phyloP scores from a whole-genome alignment of 306 rosid species.

The Oemleria cerasiformis region DNA sequence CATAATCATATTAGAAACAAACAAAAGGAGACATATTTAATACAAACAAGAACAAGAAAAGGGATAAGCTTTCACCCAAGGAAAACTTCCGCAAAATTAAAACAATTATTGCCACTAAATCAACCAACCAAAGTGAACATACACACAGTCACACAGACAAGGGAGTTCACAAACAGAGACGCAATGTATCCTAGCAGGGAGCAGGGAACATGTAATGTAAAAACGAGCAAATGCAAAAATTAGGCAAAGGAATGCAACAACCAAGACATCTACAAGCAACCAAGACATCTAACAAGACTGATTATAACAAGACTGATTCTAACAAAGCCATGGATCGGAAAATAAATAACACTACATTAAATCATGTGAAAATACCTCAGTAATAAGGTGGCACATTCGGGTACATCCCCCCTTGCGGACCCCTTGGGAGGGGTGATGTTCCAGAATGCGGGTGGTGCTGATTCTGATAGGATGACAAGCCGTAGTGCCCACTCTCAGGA shows the following conservation, averaged over 20 bases:
- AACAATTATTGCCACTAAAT: background rate
- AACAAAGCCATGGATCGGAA: background rate
- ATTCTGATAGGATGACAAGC: conserved; percentile 57
- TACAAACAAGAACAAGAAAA: background rate
- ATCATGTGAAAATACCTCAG: conserved; percentile 57
- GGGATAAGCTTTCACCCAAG: background rate
- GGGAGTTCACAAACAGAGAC: background rate
- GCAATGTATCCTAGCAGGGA: background rate
- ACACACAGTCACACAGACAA: background rate
- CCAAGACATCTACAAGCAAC: background rate
- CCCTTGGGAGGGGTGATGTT: conserved; percentile 74
- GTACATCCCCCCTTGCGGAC: conserved; percentile 83
- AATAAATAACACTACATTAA: background rate
- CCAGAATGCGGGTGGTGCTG: conserved; percentile 79
- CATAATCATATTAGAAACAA: no score
- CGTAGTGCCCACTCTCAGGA: conserved; percentile 68
- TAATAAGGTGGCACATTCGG: conserved; percentile 79
- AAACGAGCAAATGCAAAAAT: background rate
- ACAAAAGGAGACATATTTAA: background rate
- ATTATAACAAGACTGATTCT: background rate
- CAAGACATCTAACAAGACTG: background rate
- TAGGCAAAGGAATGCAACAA: background rate
- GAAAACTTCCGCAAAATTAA: background rate
- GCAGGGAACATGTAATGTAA: background rate
- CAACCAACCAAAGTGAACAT: background rate